Evolutionary conservation across 306 rosid species (phyloP).

Genomic region (Carpinus fangiana): DNA sequence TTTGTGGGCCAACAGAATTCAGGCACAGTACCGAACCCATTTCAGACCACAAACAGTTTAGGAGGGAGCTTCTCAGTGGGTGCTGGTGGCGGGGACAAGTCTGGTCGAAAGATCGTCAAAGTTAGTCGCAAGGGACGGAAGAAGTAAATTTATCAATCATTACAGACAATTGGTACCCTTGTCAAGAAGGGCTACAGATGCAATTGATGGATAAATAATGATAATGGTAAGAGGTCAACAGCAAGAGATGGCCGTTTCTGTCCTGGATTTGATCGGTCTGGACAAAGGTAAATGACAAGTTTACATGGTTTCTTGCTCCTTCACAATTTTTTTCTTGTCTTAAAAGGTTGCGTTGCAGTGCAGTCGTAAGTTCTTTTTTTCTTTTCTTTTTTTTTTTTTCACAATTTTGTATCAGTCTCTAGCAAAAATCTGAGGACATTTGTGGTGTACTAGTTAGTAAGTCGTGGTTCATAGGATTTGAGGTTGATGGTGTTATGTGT

Average conservation of each 20-base stretch:
- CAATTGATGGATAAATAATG: conserved; percentile 17
- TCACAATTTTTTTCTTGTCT: conserved; percentile 5
- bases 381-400: conserved; percentile 22
- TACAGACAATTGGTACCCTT: conserved; percentile 20
- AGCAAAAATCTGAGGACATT: conserved; percentile 36
- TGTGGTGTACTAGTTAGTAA: conserved; percentile 37
- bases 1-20: conserved; percentile 58
- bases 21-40: conserved; percentile 54
- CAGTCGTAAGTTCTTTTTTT: conserved; percentile 11
- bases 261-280: conserved; percentile 29
- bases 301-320: conserved; percentile 9
- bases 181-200: conserved; percentile 14
- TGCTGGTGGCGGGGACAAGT: conserved; percentile 67
- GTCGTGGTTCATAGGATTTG: conserved; percentile 35
- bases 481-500: conserved; percentile 33
- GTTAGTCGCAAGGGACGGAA: conserved; percentile 56
- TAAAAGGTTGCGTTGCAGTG: conserved; percentile 32
- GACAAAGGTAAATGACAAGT: conserved; percentile 30
- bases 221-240: conserved; percentile 13
- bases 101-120: conserved; percentile 52
- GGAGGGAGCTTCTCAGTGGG: conserved; percentile 89
- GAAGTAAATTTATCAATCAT: conserved; percentile 44
- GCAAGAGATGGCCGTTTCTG: conserved; percentile 24
- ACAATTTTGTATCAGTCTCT: conserved; percentile 55
- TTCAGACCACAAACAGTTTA: conserved; percentile 75